Base-by-base conservation (phyloP, 2,329 filamentous ascomycete genomes). In the Penicillium sp. region DNA sequence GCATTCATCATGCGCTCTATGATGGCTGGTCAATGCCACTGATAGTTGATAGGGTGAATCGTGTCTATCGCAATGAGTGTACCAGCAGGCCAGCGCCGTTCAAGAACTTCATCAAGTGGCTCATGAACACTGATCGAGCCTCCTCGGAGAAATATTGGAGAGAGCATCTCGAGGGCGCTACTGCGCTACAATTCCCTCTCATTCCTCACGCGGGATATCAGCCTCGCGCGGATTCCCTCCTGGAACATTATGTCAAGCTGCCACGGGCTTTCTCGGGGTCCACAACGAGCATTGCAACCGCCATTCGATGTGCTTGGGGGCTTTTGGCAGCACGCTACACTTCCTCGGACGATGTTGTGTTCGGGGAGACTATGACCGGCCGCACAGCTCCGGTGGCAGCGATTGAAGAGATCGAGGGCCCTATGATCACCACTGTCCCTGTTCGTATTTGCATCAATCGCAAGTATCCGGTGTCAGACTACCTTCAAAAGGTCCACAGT, bases 401-500 rank as follows among this genome's bases (percentile, higher is more conserved):
- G 5, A 65, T 73, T 30, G 72, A 73, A 41, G 56, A 70, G 22
- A 73, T 75, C 31, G 69, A 71, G 50, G 72, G 72, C 0, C 72
- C 72, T 2, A 72, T 72, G 64, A 73, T 75, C 42, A 71, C 71
- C 5, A 75, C 72, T 1, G 64, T 75, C 5, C 72, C 72, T 0
- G 61, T 74, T 13, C 70, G 71, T 9, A 63, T 75, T 2, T 59
- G 54, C 1, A 51, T 73, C 13, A 50, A 70, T 45, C 56, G 62
- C 13, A 41, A 58, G 41, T 58, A 67, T 39, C 65, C 64, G 25
- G 66, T 69, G 2, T 62, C 66, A 0, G 74, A 79, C 28, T 83
- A 77, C 52, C 67, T 85, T 4, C 73, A 77, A 38, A 64, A 69
- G 2, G 73, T 85, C 4, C 81, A 84, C 30, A 67, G 77, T 16